Base-by-base conservation (phyloP, 176 grass and related monocot genomes). In the Oryza officinalis region DNA sequence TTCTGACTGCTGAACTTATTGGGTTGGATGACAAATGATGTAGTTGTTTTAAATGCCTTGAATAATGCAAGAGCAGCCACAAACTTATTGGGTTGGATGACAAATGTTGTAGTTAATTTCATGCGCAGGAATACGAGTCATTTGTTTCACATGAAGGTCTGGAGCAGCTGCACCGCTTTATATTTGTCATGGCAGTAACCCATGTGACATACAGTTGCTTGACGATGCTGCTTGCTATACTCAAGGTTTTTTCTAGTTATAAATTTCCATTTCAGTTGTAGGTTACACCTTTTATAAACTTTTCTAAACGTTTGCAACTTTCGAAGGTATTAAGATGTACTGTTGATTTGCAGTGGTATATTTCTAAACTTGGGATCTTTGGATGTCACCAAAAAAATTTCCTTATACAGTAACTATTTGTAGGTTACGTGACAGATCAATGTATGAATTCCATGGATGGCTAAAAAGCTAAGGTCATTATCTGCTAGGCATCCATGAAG, bases 121-220 rank as follows among this genome's bases (percentile, higher is more conserved):
- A 47, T 84, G 69, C 40, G 75, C 90, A 98, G 96, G 96, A 93
- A 69, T 78, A 86, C 2, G 96, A 95, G 59, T 92, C 96, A 50
- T 98, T 98, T 65, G 96, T 98, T 75, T 95, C 96, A 0, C 92
- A 98, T 67, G 93, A 95, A 78, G 96, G 96, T 82, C 70, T 98
- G 71, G 96, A 98, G 74, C 96, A 98, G 75, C 91, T 95, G 49
- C 96, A 98, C 43, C 89, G 89, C 66, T 98, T 98, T 83, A 95
- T 98, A 90, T 98, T 98, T 76, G 93, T 98, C 52, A 98, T 98
- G 96, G 96, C 93, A 59, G 89, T 98, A 66, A 98, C 93, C 46
- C 96, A 98, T 78, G 96, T 98, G 27, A 89, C 87, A 7, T 98
- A 98, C 67, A 98, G 96, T 63, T 98, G 96, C 74, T 76, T 98